Conservation (phyloP, 305 asterid species). For the Solanum hybrid region DNA sequence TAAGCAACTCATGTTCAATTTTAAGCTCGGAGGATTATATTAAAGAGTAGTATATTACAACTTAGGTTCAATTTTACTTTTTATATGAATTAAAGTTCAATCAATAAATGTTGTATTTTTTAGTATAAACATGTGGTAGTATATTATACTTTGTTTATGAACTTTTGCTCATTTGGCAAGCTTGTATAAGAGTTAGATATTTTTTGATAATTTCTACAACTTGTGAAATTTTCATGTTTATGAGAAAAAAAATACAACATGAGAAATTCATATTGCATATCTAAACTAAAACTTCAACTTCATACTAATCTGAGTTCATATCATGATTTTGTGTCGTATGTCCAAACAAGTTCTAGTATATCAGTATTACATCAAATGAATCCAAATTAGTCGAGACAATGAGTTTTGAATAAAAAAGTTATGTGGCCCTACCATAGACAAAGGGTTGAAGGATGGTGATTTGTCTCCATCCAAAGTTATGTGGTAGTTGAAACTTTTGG, state of each 20-base stretch:
- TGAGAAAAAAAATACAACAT: not conserved
- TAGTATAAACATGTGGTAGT: not conserved
- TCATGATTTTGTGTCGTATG: not conserved
- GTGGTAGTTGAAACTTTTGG: constrained; percentile 17
- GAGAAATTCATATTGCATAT: not conserved
- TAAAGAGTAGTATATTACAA: not conserved
- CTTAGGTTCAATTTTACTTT: not conserved
- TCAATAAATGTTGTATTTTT: not conserved
- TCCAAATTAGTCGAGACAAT: not conserved
- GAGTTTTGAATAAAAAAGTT: not conserved
- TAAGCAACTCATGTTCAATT: not conserved
- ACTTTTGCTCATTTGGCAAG: not conserved
- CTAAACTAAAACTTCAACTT: not conserved
- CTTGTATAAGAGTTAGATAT: not conserved
- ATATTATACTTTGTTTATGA: not conserved
- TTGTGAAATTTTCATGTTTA: not conserved
- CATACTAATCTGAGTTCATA: not conserved
- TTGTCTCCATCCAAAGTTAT: not conserved
- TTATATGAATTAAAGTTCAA: not conserved
- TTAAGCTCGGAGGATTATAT: not conserved
- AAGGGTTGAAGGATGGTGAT: not conserved
- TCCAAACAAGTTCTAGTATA: not conserved
- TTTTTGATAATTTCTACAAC: not conserved
- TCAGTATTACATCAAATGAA: not conserved
- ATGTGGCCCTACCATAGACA: not conserved